Evolutionary conservation across 2,329 filamentous ascomycete genomes (phyloP).

Genomic region (Botryotinia globosa): DNA sequence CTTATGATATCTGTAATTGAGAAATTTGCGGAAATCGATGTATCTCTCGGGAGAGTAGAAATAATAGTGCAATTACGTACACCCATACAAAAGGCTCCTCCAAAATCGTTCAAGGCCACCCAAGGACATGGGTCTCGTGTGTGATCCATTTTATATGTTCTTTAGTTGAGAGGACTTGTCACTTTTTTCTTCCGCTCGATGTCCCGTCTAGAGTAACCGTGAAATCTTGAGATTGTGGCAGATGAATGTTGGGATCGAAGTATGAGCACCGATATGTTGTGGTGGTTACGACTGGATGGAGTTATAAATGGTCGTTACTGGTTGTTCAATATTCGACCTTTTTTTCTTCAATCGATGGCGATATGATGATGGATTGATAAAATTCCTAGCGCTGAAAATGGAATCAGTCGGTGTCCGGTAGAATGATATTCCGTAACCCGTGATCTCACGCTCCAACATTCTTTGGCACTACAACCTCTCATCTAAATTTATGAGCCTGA

Average conservation of each 20-base stretch:
- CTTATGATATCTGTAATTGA: neutral
- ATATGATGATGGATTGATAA: slow-evolving; percentile 19
- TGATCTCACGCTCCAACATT: neutral
- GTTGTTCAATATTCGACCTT: neutral
- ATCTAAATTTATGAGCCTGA: neutral
- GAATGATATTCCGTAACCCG: neutral
- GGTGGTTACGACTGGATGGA: neutral
- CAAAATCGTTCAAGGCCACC: slow-evolving; percentile 96
- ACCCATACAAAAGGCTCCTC: slow-evolving; percentile 94
- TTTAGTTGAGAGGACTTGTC: neutral
- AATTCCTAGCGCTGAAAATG: slow-evolving; percentile 14
- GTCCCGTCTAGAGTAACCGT: neutral
- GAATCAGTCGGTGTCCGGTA: neutral
- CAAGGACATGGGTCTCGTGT: slow-evolving; percentile 94
- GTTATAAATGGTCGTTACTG: neutral
- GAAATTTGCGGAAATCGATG: neutral
- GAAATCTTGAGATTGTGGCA: neutral
- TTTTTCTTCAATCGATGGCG: slow-evolving; percentile 17
- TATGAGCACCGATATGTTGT: neutral
- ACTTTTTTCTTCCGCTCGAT: neutral
- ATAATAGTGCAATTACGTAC: slow-evolving; percentile 53
- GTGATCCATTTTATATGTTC: slow-evolving; percentile 72
- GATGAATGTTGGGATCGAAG: neutral
- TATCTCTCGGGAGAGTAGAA: neutral
- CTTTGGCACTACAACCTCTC: neutral